These are phyloP conservation scores for Zychaea mexicana DNA, from an alignment of 371 early-diverging fungal genomes.

Conservation along the genomic window DNA sequence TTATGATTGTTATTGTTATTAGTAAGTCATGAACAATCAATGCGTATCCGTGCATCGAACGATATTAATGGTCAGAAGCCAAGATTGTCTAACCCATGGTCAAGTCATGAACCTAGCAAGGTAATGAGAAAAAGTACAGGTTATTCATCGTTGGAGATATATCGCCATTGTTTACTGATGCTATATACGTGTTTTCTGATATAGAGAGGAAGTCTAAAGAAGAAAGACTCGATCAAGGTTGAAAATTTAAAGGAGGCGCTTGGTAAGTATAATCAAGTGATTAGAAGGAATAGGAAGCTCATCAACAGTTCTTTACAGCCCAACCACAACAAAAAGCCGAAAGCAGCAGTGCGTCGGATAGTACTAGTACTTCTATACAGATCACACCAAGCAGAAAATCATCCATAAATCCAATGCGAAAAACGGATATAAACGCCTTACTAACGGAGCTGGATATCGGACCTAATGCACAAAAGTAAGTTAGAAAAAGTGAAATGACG, in stretches of 20 bases:
- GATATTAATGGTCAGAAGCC: conserved; percentile 18
- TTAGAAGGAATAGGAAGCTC: neutral
- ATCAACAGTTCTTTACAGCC: neutral
- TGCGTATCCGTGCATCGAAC: conserved; percentile 5
- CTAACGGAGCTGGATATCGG: conserved; percentile 13
- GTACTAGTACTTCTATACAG: conserved; percentile 1
- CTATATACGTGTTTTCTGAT: neutral
- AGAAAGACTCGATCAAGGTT: conserved; percentile 7
- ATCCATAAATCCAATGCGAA: conserved; percentile 3
- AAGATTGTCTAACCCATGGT: conserved; percentile 11
- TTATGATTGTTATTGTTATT: neutral
- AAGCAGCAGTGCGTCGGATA: neutral
- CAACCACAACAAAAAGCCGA: neutral
- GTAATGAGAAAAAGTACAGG: neutral
- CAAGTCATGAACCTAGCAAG: neutral
- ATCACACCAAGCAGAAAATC: neutral
- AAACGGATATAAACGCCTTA: conserved; percentile 15
- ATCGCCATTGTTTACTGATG: neutral
- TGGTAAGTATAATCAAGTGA: neutral
- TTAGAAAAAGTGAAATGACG: neutral
- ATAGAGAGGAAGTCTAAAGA: neutral
- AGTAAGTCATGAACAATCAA: conserved; percentile 13
- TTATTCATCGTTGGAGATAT: neutral
- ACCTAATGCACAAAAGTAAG: conserved; percentile 10
- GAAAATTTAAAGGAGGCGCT: conserved; percentile 5